These are phyloP conservation scores for Tritrichomonas foetus DNA, from an alignment of 208 protist genomes.

Conservation along the genomic window DNA sequence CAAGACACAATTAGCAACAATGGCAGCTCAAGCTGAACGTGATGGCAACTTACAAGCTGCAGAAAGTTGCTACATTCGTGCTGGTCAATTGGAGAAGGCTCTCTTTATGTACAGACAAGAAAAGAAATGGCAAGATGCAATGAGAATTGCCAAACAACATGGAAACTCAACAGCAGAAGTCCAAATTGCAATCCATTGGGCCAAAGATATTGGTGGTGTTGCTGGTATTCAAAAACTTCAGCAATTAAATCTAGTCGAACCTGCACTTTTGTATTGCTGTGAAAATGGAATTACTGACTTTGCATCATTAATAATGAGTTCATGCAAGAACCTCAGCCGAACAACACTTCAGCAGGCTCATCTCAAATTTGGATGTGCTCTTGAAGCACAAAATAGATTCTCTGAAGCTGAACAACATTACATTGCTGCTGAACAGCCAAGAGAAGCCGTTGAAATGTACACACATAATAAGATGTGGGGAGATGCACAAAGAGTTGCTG, in stretches of 20 bases:
- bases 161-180: neutral
- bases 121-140: conserved; percentile 36
- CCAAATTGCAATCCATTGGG: neutral
- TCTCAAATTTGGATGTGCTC: neutral
- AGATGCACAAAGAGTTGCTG: conserved; percentile 31
- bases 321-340: neutral
- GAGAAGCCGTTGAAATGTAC: conserved; percentile 24
- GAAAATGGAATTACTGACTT: conserved; percentile 25
- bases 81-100: neutral
- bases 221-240: neutral
- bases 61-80: neutral
- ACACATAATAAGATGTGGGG: conserved; percentile 6
- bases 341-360: neutral
- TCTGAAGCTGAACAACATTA: conserved; percentile 14
- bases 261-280: neutral
- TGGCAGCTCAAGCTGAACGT: neutral
- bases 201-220: neutral
- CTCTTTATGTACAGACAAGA: conserved; percentile 32
- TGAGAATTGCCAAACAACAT: neutral
- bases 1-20: neutral
- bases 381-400: neutral
- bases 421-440: neutral
- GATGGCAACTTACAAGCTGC: neutral
- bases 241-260: neutral
- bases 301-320: neutral